Evolutionary conservation across 352 stramenopile species (phyloP).

Genomic region (Phytophthora constricta): DNA sequence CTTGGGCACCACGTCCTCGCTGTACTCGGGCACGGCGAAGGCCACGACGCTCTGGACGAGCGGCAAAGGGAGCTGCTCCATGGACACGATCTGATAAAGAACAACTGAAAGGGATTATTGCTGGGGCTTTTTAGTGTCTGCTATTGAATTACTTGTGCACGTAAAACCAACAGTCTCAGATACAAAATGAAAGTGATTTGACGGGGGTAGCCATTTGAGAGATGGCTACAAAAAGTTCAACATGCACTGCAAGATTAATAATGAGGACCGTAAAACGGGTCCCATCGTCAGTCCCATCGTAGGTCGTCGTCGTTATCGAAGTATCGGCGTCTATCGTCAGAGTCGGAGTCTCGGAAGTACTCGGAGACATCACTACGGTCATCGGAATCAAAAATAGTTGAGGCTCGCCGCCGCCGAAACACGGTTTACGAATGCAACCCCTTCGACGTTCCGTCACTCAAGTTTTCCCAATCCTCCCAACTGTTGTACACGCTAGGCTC

Average conservation of each 20-base stretch:
- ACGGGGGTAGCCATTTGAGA: slow-evolving; percentile 5
- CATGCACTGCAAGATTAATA: no score
- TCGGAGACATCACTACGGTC: not conserved
- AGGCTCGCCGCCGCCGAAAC: not conserved
- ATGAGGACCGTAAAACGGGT: no score
- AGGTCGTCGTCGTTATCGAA: not conserved
- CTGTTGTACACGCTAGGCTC: slow-evolving; percentile 2
- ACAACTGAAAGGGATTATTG: no score
- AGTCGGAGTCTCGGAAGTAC: no score
- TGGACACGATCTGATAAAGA: no score
- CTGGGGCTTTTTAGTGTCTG: no score
- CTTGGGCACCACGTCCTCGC: slow-evolving; percentile 6
- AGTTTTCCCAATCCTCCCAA: slow-evolving; percentile 21
- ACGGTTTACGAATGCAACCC: not conserved
- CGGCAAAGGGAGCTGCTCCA: slow-evolving; percentile 18
- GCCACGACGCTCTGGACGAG: slow-evolving; percentile 31
- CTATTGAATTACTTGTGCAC: no score
- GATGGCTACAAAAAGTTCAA: not conserved
- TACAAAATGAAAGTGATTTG: no score
- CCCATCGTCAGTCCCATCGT: no score
- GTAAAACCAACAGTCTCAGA: no score
- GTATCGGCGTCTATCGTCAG: not conserved
- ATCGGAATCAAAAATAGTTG: no score
- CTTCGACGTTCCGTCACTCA: not conserved
- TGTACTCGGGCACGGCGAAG: slow-evolving; percentile 27